Conservation (phyloP, 371 early-diverging fungal genomes). For the Mucor saturninus region DNA sequence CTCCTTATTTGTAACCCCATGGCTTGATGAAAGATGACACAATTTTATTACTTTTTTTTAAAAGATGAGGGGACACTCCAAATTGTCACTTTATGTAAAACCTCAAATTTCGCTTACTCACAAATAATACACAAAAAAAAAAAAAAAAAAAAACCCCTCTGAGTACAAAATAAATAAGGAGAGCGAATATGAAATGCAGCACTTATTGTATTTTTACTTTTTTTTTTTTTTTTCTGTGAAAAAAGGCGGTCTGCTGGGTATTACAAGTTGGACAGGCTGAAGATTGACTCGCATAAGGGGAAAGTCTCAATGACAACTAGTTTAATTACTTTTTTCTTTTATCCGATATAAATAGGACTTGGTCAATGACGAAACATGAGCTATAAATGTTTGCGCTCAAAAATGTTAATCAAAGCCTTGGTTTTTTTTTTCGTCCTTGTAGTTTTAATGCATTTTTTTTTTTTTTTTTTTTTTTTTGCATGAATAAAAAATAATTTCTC, state of each 20-base stretch:
- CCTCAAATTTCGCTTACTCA: slow-evolving; percentile 5
- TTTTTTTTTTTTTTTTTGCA: background rate
- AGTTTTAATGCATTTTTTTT: background rate
- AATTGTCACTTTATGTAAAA: background rate
- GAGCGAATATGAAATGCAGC: background rate
- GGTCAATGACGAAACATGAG: slow-evolving; percentile 1
- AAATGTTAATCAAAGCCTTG: background rate
- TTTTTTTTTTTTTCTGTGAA: no score
- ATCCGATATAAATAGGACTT: background rate
- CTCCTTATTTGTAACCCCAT: background rate
- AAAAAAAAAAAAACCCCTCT: no score
- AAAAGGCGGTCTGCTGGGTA: background rate
- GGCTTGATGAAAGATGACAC: slow-evolving; percentile 10
- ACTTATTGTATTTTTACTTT: no score
- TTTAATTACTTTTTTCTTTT: background rate
- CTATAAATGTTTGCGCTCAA: background rate
- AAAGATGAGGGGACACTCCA: slow-evolving; percentile 6
- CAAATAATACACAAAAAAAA: background rate
- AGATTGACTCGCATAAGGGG: no score
- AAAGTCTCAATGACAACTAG: background rate
- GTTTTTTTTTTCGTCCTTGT: background rate
- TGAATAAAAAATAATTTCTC: slow-evolving; percentile 4
- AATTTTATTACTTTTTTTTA: background rate
- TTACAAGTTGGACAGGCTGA: background rate
- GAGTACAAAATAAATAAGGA: background rate